Evolutionary conservation across 495 filamentous ascomycete genomes (phyloP).

Genomic region (Talaromyces liani): DNA sequence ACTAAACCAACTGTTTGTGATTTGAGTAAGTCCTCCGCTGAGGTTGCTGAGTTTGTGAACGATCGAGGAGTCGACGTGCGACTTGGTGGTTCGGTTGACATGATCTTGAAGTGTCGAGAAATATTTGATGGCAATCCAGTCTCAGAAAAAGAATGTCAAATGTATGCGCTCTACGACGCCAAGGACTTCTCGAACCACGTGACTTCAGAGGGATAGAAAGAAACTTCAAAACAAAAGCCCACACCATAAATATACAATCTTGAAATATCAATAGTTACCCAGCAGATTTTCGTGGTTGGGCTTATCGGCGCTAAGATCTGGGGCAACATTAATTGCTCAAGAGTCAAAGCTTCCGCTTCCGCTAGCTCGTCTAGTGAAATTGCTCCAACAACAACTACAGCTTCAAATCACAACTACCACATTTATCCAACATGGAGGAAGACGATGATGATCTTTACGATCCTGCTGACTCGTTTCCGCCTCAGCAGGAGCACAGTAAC

Average conservation of each 20-base stretch:
- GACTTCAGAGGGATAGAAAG: background rate
- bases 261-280: background rate
- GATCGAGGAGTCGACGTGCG: conserved; percentile 35
- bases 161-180: background rate
- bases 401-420: background rate
- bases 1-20: conserved; percentile 92
- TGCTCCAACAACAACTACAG: background rate
- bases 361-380: background rate
- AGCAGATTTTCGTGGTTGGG: background rate
- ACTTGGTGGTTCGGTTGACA: conserved; percentile 26
- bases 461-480: conserved; percentile 35
- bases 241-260: background rate
- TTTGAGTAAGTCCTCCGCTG: conserved; percentile 84
- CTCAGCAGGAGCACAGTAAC: conserved; percentile 20
- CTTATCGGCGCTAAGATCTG: conserved; percentile 4
- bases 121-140: background rate
- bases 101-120: background rate
- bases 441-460: conserved; percentile 51
- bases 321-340: conserved; percentile 2
- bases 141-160: background rate
- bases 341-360: background rate
- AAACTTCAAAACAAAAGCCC: background rate
- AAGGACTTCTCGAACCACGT: background rate
- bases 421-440: conserved; percentile 33
- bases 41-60: conserved; percentile 73